Evolutionary conservation across 1,284 basidiomycete species (phyloP).

Genomic region (Tetrapyrgos nigripes): DNA sequence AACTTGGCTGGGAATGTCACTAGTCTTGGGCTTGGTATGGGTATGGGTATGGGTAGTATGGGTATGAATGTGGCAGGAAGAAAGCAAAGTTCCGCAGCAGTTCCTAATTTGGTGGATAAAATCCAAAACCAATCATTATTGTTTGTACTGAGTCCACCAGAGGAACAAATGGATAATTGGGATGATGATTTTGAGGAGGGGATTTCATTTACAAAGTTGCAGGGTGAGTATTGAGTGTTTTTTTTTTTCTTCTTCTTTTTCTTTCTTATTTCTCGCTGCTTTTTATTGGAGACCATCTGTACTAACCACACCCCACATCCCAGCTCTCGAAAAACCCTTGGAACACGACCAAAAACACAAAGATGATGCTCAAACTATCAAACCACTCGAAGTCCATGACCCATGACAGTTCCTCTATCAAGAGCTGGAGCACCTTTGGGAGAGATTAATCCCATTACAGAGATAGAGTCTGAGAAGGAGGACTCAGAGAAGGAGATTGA

Average conservation of each 20-base stretch:
- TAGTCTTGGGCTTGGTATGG: no score
- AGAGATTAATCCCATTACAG: slow-evolving; percentile 60
- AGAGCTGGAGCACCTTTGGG: slow-evolving; percentile 65
- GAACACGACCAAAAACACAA: slow-evolving; percentile 67
- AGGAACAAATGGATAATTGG: slow-evolving; percentile 94
- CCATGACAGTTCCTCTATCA: slow-evolving; percentile 58
- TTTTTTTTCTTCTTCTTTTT: no score
- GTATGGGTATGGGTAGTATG: no score
- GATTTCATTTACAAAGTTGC: slow-evolving; percentile 85
- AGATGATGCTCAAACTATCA: slow-evolving; percentile 80
- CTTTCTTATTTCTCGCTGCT: slow-evolving; percentile 1
- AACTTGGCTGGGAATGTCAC: no score
- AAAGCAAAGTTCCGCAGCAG: slow-evolving; percentile 29
- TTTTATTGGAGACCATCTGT: neutral
- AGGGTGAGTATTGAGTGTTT: no score
- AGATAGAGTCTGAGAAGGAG: neutral
- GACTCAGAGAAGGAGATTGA: slow-evolving; percentile 54
- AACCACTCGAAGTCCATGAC: slow-evolving; percentile 69
- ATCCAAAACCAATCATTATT: slow-evolving; percentile 62
- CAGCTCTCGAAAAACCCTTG: slow-evolving; percentile 67
- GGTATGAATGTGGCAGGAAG: no score
- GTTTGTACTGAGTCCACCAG: slow-evolving; percentile 63
- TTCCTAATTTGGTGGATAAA: slow-evolving; percentile 55
- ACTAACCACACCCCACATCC: no score
- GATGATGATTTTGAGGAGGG: slow-evolving; percentile 97